Conservation (phyloP, 2,329 filamentous ascomycete species). For the Trichoderma sp. region DNA sequence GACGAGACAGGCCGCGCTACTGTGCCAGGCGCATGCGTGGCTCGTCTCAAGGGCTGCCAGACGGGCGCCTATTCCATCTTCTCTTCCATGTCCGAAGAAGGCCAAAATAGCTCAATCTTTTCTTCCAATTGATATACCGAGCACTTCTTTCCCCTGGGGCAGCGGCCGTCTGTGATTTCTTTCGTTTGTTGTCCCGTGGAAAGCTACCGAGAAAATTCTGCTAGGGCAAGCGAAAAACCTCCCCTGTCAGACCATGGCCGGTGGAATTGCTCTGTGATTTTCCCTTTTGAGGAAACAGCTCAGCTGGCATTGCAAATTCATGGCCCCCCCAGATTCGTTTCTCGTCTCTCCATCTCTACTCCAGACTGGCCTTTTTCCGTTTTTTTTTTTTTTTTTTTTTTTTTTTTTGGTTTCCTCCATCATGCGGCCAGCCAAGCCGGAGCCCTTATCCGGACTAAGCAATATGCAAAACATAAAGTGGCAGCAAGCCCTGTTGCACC, state of each 20-base stretch:
- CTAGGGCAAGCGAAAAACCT: background rate
- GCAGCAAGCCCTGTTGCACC: constrained; percentile 19
- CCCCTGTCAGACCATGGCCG: constrained; percentile 8
- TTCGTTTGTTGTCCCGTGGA: background rate
- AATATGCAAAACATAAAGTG: constrained; percentile 19
- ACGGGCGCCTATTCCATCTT: constrained; percentile 2
- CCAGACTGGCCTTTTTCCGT: background rate
- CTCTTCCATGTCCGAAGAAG: background rate
- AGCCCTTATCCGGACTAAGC: constrained; percentile 16
- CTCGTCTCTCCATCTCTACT: background rate
- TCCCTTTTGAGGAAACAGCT: background rate
- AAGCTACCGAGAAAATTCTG: background rate
- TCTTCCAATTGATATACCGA: background rate
- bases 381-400: constrained; percentile 8
- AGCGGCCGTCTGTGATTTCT: background rate
- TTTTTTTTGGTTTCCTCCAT: constrained; percentile 5
- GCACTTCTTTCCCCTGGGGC: background rate
- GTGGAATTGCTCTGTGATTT: background rate
- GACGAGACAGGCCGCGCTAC: constrained; percentile 10
- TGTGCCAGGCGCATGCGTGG: background rate
- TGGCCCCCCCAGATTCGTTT: background rate
- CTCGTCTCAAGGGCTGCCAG: constrained; percentile 3
- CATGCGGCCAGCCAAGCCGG: constrained; percentile 8
- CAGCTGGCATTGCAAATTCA: background rate
- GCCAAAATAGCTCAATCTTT: background rate